These are phyloP conservation scores for Microstegium vimineum DNA, from an alignment of 176 grass and related monocot genomes.

Conservation along the genomic window DNA sequence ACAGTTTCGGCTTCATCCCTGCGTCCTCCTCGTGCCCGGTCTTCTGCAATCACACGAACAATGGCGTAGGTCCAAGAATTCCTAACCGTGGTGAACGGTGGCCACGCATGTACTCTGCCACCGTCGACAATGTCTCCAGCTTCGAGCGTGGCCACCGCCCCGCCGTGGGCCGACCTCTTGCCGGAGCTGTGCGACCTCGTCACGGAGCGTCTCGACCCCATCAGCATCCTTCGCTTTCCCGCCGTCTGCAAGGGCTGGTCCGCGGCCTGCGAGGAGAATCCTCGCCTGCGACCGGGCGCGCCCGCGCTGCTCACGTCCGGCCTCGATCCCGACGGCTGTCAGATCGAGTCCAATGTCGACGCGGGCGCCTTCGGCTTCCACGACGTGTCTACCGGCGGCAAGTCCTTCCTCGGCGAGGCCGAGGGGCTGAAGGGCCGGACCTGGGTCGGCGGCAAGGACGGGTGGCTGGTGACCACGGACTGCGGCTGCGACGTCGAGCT, in stretches of 20 bases:
- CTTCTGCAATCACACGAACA: not conserved
- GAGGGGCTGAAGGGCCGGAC: not conserved
- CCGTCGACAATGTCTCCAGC: not conserved
- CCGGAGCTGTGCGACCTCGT: conserved; percentile 16
- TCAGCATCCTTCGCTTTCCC: not conserved
- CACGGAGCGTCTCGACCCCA: not conserved
- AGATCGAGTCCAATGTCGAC: not conserved
- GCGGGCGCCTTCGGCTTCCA: not conserved
- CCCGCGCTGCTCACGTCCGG: conserved; percentile 3
- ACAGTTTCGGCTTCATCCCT: too few relatives aligned
- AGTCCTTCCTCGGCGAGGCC: not conserved
- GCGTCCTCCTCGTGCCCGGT: too few relatives aligned
- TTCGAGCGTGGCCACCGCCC: not conserved
- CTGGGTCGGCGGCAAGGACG: conserved; percentile 21
- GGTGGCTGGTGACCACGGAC: conserved; percentile 18
- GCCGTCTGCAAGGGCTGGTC: not conserved
- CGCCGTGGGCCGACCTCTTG: conserved; percentile 2
- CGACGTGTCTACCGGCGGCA: not conserved
- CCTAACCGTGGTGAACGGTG: not conserved
- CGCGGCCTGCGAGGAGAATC: not conserved
- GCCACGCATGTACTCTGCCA: not conserved
- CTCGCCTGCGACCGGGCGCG: not conserved
- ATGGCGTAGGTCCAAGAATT: not conserved
- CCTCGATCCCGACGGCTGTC: not conserved
- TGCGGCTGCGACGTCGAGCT: not conserved